Conservation (phyloP, 2,329 filamentous ascomycete genomes). For the Claviceps fusiformis region DNA sequence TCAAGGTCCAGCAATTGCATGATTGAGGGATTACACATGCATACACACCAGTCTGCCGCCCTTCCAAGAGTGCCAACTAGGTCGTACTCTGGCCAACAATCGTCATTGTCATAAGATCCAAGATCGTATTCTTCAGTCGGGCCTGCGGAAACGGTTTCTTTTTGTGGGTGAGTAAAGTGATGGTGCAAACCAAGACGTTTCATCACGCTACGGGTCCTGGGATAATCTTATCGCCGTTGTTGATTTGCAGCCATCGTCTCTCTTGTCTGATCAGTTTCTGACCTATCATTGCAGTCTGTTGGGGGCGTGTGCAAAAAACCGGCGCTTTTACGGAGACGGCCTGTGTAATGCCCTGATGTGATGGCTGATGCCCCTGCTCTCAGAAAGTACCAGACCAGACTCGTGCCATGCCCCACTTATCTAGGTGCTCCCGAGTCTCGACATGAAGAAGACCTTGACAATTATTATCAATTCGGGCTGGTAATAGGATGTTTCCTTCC, state of each 20-base stretch:
- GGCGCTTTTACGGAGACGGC: not conserved
- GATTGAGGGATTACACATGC: not conserved
- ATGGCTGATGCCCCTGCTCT: not conserved
- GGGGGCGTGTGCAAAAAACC: not conserved
- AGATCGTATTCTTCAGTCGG: too few species aligned
- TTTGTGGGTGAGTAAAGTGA: not conserved
- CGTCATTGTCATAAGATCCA: not conserved
- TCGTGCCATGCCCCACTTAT: not conserved
- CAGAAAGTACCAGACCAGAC: not conserved
- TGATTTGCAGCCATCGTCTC: not conserved
- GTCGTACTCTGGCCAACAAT: not conserved
- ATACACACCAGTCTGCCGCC: not conserved
- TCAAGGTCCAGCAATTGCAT: not conserved
- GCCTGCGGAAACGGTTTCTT: not conserved
- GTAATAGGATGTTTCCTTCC: conserved; percentile 12
- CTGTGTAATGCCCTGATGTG: not conserved
- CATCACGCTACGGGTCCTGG: not conserved
- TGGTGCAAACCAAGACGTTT: not conserved
- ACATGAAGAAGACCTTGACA: not conserved
- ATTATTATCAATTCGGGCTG: not conserved
- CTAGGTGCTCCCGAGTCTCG: not conserved
- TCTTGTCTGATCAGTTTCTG: not conserved
- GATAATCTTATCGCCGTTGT: not conserved
- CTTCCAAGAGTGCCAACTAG: not conserved
- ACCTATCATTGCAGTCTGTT: not conserved